A percentile compares a stretch with the other conserved stretches of the same genome.
phyloP scores from a whole-genome alignment of 192 early-diverging fungal genomes.

The Powellomyces hirtus region DNA sequence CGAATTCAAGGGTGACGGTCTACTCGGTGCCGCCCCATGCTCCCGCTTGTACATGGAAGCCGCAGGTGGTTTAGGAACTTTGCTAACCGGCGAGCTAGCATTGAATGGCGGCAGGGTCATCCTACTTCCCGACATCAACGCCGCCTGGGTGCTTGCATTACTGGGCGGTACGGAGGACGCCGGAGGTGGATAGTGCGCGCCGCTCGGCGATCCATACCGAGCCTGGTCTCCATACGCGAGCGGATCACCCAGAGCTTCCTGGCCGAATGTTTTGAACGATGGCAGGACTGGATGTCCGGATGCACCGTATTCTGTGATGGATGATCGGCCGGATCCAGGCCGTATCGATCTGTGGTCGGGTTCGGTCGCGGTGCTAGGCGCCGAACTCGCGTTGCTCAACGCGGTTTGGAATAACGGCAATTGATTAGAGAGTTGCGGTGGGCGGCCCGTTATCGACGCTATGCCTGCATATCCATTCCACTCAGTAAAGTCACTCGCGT shows the following conservation, averaged over 20 bases:
- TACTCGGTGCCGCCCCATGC: not conserved
- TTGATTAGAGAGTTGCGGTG: not conserved
- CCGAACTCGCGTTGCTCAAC: not conserved
- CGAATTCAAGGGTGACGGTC: not conserved
- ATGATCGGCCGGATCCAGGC: not conserved
- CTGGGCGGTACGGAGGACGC: not conserved
- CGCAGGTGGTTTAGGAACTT: constrained; percentile 23
- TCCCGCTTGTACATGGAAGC: constrained; percentile 7
- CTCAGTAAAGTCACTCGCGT: not conserved
- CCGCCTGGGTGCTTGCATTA: not conserved
- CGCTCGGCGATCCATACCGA: not conserved
- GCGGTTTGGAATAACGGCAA: not conserved
- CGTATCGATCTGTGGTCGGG: too few species aligned
- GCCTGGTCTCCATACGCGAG: not conserved
- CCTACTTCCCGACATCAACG: not conserved
- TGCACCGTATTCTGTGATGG: not conserved
- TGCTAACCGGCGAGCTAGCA: constrained; percentile 29
- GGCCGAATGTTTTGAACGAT: not conserved
- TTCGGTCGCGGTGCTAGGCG: not conserved
- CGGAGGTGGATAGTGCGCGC: not conserved
- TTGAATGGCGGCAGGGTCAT: constrained; percentile 16
- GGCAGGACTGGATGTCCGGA: not conserved
- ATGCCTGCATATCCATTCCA: not conserved
- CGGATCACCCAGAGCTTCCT: not conserved
- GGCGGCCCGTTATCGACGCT: not conserved